Conservation (phyloP, 805 yeast species). For the Nakazawaea ernobii region DNA sequence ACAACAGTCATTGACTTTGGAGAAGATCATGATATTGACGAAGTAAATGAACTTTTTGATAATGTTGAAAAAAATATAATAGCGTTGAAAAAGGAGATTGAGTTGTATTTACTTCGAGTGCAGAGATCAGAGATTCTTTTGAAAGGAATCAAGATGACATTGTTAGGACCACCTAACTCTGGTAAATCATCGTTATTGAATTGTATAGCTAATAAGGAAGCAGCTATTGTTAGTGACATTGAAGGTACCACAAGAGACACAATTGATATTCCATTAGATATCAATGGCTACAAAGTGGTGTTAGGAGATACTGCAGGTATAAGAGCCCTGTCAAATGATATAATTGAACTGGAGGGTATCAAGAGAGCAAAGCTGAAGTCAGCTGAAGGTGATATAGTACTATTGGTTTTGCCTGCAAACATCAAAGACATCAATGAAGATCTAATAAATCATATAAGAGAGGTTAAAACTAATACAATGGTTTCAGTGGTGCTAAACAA, state of each 20-base stretch:
- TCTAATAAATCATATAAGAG: conserved; percentile 31
- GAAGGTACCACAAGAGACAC: conserved; percentile 95
- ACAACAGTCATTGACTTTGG: conserved; percentile 93
- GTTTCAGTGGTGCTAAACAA: conserved; percentile 54
- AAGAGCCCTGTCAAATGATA: conserved; percentile 44
- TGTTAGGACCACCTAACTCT: conserved; percentile 93
- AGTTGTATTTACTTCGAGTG: conserved; percentile 37
- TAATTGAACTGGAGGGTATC: conserved; percentile 77
- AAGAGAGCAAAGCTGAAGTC: conserved; percentile 63
- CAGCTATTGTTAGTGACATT: conserved; percentile 84
- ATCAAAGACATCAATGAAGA: conserved; percentile 26
- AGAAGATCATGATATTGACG: conserved; percentile 83
- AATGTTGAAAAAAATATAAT: conserved; percentile 40
- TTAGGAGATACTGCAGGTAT: conserved; percentile 94
- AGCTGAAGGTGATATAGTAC: conserved; percentile 54
- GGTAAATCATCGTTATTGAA: conserved; percentile 90
- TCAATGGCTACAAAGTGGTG: conserved; percentile 77
- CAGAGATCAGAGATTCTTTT: conserved; percentile 56
- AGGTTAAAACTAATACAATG: conserved; percentile 22
- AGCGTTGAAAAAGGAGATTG: conserved; percentile 39
- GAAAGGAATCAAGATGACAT: conserved; percentile 65
- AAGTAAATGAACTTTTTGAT: conserved; percentile 46
- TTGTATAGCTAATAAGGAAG: conserved; percentile 66
- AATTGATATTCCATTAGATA: conserved; percentile 73
- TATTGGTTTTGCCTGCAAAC: conserved; percentile 57